Evolutionary conservation across 345 rosid genomes (phyloP).

Genomic region (Theobroma cacao): DNA sequence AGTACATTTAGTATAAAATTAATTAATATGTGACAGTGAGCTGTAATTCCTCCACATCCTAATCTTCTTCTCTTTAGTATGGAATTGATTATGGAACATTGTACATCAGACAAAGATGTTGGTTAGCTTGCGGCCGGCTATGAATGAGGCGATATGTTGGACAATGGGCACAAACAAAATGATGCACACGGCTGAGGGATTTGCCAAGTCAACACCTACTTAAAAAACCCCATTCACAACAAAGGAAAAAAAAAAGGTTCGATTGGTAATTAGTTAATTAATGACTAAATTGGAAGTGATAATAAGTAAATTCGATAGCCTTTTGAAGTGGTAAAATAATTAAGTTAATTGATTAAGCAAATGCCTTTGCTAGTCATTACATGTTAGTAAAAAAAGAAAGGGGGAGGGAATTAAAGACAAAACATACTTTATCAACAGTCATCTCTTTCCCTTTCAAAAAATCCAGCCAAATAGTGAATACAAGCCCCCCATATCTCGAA

Average conservation of each 20-base stretch:
- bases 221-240: neutral
- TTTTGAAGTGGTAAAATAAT: too few relatives aligned
- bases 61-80: neutral
- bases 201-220: neutral
- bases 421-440: constrained; percentile 10
- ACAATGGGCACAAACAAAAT: neutral
- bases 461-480: neutral
- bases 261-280: too few relatives aligned
- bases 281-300: too few relatives aligned
- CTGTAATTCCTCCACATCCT: neutral
- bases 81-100: neutral
- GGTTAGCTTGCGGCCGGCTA: neutral
- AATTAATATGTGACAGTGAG: too few relatives aligned
- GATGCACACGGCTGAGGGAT: neutral
- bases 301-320: too few relatives aligned
- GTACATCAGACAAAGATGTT: constrained; percentile 14
- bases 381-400: too few relatives aligned
- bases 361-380: too few relatives aligned
- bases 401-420: constrained; percentile 1
- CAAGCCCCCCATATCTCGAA: neutral
- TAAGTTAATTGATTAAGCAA: too few relatives aligned
- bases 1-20: too few relatives aligned
- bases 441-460: neutral
- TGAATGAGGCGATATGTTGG: neutral
- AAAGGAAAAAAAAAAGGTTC: too few relatives aligned